Base-by-base conservation (phyloP, 2,329 filamentous ascomycete species). In the Hymenoscyphus linearis region DNA sequence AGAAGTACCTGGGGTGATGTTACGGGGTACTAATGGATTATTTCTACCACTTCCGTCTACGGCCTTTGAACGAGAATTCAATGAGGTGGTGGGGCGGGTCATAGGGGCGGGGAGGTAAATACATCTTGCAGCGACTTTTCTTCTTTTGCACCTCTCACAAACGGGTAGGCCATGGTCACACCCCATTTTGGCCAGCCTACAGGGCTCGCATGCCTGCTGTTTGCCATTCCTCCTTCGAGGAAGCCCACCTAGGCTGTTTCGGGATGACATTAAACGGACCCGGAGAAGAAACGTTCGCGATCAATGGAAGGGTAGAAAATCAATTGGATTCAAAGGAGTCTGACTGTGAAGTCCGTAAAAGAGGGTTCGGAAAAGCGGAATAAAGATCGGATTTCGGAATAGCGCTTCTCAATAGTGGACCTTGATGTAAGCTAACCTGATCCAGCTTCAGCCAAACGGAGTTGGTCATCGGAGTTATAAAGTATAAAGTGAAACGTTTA, bases 161-260 rank as follows among this genome's bases (percentile, higher is more conserved):
- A 65, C 52, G 9, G 70, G 70, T 5, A 70, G 55, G 1, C 62
- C 58, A 40, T 71, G 69, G 54, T 72, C 69, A 58, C 69, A 72
- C 40, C 66, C 63, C 27, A 69, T 66, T 55, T 72, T 72, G 9
- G 70, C 69, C 52, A 69, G 69, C 13, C 70, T 63, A 61, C 70
- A 70, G 25, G 68, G 68, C 53, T 69, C 68, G 40, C 67, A 70
- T 10, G 67, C 66, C 53, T 67, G 67, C 36, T 67, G 65, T 52
- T 69, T 70, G 16, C 70, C 70, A 61, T 71, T 72, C 27, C 69
- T 63, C 27, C 70, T 65, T 36, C 67, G 60, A n/a, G 59, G 59
- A 52, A 60, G 54, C 18, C 40, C 54, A n/a, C 54, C 47, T n/a
- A 34, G 9, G 59, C 54, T 52, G n/a, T 37, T 57, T 25, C 44